These are phyloP conservation scores for Neocucurbitaria cava DNA, from an alignment of 2,329 filamentous ascomycete species.

Conservation along the genomic window DNA sequence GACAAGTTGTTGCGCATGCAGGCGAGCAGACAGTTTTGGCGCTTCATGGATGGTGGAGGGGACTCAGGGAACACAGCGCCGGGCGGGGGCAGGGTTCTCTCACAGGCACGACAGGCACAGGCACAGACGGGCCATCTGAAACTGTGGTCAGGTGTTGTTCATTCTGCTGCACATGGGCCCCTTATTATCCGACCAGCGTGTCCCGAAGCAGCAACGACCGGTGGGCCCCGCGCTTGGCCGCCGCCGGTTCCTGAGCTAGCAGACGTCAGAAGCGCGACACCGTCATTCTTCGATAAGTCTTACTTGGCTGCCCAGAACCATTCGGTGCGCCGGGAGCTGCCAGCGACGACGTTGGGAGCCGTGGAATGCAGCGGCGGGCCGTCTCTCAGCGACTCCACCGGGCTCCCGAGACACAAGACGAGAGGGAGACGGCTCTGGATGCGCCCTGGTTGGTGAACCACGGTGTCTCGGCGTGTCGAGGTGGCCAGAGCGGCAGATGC, in stretches of 20 bases:
- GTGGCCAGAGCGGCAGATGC: background rate
- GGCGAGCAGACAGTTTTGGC: background rate
- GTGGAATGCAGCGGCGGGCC: background rate
- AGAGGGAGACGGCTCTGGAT: background rate
- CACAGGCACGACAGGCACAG: too few species aligned
- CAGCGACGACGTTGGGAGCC: background rate
- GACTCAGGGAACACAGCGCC: background rate
- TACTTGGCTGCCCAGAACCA: background rate
- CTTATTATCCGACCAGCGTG: background rate
- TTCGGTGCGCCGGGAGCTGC: background rate
- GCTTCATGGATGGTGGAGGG: too few species aligned
- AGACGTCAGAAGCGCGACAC: background rate
- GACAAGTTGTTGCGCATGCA: background rate
- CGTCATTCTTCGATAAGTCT: background rate
- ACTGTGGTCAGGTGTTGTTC: slow-evolving; percentile 9
- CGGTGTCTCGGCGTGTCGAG: slow-evolving; percentile 1
- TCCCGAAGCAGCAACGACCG: background rate
- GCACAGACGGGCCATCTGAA: background rate
- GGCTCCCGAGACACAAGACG: background rate
- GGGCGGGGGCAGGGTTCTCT: background rate
- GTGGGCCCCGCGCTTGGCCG: background rate
- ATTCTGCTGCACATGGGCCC: slow-evolving; percentile 1
- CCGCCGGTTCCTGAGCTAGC: slow-evolving; percentile 14
- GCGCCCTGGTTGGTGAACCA: background rate
- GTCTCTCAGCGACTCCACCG: background rate